These are phyloP conservation scores for Xylaria arbuscula DNA, from an alignment of 2,329 filamentous ascomycete genomes.

Conservation along the genomic window DNA sequence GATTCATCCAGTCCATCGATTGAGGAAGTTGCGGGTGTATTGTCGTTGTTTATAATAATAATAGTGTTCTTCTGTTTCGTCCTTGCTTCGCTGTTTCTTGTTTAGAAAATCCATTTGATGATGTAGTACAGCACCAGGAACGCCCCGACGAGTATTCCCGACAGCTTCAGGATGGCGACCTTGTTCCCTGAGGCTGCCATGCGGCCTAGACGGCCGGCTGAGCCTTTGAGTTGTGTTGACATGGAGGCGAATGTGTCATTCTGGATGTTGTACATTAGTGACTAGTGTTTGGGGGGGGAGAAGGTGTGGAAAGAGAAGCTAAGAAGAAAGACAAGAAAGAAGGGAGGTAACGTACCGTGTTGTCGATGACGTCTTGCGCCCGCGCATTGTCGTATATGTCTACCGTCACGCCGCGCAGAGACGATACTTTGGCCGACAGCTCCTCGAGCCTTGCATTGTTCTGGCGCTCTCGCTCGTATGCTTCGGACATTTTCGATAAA, in stretches of 20 bases:
- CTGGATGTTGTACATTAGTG: conserved; percentile 55
- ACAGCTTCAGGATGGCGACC: conserved; percentile 88
- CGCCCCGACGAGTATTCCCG: conserved; percentile 79
- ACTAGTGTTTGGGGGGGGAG: neutral
- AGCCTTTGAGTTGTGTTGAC: conserved; percentile 83
- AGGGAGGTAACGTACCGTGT: conserved; percentile 69
- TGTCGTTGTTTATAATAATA: neutral
- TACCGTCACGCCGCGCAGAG: conserved; percentile 91
- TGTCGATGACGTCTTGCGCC: conserved; percentile 87
- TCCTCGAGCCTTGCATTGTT: conserved; percentile 96
- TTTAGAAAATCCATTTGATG: conserved; percentile 70
- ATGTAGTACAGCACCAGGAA: conserved; percentile 83
- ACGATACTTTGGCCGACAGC: conserved; percentile 89
- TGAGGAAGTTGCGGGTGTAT: neutral
- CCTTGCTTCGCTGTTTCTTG: neutral
- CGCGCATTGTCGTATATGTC: conserved; percentile 98
- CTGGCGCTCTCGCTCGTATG: conserved; percentile 84
- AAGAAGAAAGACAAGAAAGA: neutral
- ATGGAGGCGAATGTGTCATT: conserved; percentile 93
- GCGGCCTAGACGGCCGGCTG: conserved; percentile 81
- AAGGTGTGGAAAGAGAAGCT: neutral
- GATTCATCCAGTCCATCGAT: neutral
- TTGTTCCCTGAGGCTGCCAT: conserved; percentile 95
- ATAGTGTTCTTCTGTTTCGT: neutral
- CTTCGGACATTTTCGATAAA: conserved; percentile 70